Conservation (phyloP, 805 yeast species). For the Priceomyces melissophilus region DNA sequence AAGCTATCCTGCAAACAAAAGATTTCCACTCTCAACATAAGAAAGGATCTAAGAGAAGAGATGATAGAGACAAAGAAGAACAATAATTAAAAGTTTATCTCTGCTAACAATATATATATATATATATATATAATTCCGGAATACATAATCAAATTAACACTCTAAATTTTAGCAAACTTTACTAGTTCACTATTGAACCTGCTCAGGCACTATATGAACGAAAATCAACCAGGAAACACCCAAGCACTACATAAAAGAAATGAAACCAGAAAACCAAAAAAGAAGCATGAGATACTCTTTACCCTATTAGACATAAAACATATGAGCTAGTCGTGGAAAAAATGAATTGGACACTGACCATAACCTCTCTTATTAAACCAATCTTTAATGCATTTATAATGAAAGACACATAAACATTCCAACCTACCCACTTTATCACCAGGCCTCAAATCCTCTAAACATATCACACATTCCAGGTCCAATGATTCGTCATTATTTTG, state of each 20-base stretch:
- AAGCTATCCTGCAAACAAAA: slow-evolving; percentile 78
- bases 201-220: neutral
- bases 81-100: slow-evolving; percentile 9
- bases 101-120: slow-evolving; percentile 1
- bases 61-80: slow-evolving; percentile 37
- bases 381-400: slow-evolving; percentile 81
- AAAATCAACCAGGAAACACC: neutral
- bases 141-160: neutral
- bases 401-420: slow-evolving; percentile 93
- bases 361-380: slow-evolving; percentile 89
- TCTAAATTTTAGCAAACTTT: no score
- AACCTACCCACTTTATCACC: slow-evolving; percentile 89
- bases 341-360: slow-evolving; percentile 85
- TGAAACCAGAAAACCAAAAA: slow-evolving; percentile 1
- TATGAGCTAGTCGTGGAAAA: slow-evolving; percentile 25
- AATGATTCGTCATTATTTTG: slow-evolving; percentile 24
- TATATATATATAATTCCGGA: neutral
- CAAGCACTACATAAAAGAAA: neutral
- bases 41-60: slow-evolving; percentile 20
- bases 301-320: neutral
- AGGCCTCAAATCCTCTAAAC: slow-evolving; percentile 81
- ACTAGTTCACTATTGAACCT: no score
- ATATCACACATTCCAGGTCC: slow-evolving; percentile 84
- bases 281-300: neutral
- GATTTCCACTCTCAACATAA: slow-evolving; percentile 47